Base-by-base conservation (phyloP, 257 asterid genomes). In the Forsythia suspensa region DNA sequence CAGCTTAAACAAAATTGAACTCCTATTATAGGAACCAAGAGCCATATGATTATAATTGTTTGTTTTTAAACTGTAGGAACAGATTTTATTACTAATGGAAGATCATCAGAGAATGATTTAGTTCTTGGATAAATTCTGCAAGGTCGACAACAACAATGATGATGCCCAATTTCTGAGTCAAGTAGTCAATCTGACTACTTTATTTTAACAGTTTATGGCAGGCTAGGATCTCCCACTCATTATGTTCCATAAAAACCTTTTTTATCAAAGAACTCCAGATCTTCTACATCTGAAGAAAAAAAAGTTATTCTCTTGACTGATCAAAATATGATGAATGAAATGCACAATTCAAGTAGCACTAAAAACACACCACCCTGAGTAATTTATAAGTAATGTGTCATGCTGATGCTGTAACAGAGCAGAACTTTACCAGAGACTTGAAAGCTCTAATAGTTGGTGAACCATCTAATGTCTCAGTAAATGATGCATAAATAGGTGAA, bases 401-500 rank as follows among this genome's bases (percentile, higher is more conserved):
- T 6, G 67, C 37, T 7, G 12, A 59, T 36, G 44, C 59, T 21
- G 57, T 43, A 63, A 73, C 74, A 72, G 41, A 43, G 40, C 13
- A 67, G 41, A 70, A 51, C 36, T 72, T 78, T 86, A 93, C 99
- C 97, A 80, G 90, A 39, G 91, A 88, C 39, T 85, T 85, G 81
- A 93, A 92, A 75, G 97, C 98, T 88, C 98, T 87, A 67, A 95
- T 95, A 76, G 98, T 90, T 77, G 98, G 85, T 81, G 98, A 90
- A 73, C 99, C 99, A 83, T 92, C 97, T 76, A 95, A 82, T 72
- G 97, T 93, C 89, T 95, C 99, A 7, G 98, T 88, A 86, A 95
- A 95, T 65, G 97, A 95, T 74, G 99, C 90, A 85, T 93, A 95
- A 70, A 95, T 92, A 77, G 99, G 99, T 7, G 99, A 95, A 66